Base-by-base conservation (phyloP, 1,284 basidiomycete species). In the Trichosporon inkin region DNA sequence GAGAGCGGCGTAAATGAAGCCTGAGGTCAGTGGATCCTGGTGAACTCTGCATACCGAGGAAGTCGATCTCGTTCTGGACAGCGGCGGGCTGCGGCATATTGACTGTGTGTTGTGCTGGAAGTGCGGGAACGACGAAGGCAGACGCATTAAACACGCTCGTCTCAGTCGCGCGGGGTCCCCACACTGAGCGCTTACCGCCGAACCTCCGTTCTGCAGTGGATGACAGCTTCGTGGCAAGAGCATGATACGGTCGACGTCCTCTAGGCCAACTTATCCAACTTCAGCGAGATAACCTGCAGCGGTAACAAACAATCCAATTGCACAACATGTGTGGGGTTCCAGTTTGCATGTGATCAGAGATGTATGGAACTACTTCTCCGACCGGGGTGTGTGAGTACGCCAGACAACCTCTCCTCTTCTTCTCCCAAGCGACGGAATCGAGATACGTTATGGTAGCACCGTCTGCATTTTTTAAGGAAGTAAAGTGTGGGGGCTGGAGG, bases 1-100 rank as follows among this genome's bases (percentile, higher is more conserved):
- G 47, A 74, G 41, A 4, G 62, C 56, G 36, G 75, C 70, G 57
- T 68, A 75, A 44, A 65, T 59, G 61, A 70, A 75, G 47, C 74
- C 74, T 72, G 41, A 20, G 2, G 56, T 41, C 24, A 53, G 47
- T 10, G 22, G 1, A 6, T 16, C 24, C 19, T 44, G 22, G 20
- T 20, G 22, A 16, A 3, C 3, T 5, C 13, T 38, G 11, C 36
- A 6, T 16, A 49, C 44, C 44, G 44, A 49, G 44, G 24, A 32
- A n/a, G 44, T 49, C 44, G 22, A 49, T 16, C 7, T 49, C 44
- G 44, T 49, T 49, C 44, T 49, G 44, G 28, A n/a, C 19, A 10
- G 17, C 41, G 6, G 44, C 8, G 44, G 44, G n/a, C 28, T 32
- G 28, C 14, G 44, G 44, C 44, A 49, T 49, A 14, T 10, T 49